phyloP scores from a whole-genome alignment of 2,329 filamentous ascomycete species.

The Fusarium sp. region DNA sequence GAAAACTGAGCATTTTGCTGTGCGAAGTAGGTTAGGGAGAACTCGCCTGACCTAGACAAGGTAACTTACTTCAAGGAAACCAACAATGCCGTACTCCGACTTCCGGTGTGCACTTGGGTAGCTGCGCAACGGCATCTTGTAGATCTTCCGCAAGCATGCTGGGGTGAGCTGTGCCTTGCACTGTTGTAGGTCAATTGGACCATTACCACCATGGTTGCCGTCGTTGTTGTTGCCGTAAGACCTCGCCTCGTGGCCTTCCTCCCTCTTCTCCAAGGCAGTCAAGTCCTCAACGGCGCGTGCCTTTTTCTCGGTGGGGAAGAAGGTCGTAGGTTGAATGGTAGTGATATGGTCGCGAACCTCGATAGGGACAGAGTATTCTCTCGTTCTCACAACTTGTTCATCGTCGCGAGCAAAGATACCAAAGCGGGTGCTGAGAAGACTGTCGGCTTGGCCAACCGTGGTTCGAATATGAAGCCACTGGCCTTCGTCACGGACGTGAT shows the following conservation, averaged over 20 bases:
- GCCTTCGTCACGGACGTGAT: slow-evolving; percentile 50
- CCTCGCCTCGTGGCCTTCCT: neutral
- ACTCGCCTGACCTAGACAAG: no score
- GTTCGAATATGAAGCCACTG: slow-evolving; percentile 58
- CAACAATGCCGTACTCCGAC: slow-evolving; percentile 72
- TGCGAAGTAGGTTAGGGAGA: slow-evolving; percentile 10
- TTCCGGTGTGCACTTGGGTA: slow-evolving; percentile 69
- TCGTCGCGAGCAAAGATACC: slow-evolving; percentile 50
- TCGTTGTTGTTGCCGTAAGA: slow-evolving; percentile 3
- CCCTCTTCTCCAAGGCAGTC: neutral
- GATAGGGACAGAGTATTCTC: slow-evolving; percentile 54
- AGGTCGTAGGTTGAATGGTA: slow-evolving; percentile 62
- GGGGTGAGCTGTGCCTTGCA: slow-evolving; percentile 58
- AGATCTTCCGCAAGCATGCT: slow-evolving; percentile 58
- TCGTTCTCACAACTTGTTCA: slow-evolving; percentile 56
- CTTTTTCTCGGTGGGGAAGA: slow-evolving; percentile 31
- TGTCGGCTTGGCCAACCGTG: slow-evolving; percentile 54
- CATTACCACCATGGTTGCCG: slow-evolving; percentile 22
- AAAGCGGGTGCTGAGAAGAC: slow-evolving; percentile 62
- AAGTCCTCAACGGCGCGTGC: neutral
- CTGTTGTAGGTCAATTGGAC: slow-evolving; percentile 24
- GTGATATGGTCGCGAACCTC: slow-evolving; percentile 50
- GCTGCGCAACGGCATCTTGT: slow-evolving; percentile 53
- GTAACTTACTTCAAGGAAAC: slow-evolving; percentile 54
- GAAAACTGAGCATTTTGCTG: slow-evolving; percentile 63